These are phyloP conservation scores for Tolypocladium cylindrosporum DNA, from an alignment of 2,329 filamentous ascomycete species.

Conservation along the genomic window DNA sequence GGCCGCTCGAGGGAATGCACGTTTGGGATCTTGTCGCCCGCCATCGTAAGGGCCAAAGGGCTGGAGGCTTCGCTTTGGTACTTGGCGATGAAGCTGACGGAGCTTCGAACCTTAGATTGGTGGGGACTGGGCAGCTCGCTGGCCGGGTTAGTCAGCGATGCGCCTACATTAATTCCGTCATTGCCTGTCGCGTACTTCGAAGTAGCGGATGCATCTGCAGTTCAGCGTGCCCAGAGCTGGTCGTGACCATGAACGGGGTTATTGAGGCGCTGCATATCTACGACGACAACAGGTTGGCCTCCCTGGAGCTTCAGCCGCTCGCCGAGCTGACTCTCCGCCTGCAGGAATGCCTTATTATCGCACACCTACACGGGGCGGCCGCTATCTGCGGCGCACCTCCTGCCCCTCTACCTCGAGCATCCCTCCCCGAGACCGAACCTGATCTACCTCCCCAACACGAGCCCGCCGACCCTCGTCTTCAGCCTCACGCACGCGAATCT, in stretches of 20 bases:
- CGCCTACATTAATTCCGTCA: not conserved
- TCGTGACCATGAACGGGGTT: slow-evolving; percentile 63
- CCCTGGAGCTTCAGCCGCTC: not conserved
- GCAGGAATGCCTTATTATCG: slow-evolving; percentile 72
- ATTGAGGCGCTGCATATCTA: slow-evolving; percentile 96
- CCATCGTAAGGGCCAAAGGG: slow-evolving; percentile 13
- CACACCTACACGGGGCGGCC: slow-evolving; percentile 82
- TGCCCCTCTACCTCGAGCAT: slow-evolving; percentile 81
- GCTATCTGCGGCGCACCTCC: slow-evolving; percentile 62
- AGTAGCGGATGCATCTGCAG: too few species aligned
- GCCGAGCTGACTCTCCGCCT: slow-evolving; percentile 5
- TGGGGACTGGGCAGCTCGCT: not conserved
- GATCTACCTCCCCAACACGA: slow-evolving; percentile 72
- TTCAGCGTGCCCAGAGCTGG: not conserved
- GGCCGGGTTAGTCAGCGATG: not conserved
- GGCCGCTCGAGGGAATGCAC: slow-evolving; percentile 47
- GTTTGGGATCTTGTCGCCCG: slow-evolving; percentile 33
- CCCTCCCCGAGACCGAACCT: slow-evolving; percentile 72
- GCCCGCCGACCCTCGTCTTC: slow-evolving; percentile 81
- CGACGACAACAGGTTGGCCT: slow-evolving; percentile 78
- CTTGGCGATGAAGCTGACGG: not conserved
- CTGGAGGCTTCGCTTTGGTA: not conserved
- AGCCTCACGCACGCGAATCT: slow-evolving; percentile 80
- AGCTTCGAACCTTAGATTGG: not conserved
- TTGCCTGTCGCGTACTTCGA: not conserved